Percentiles rank a stretch among this genome's conserved stretches.
Evolutionary conservation across 352 stramenopile species (phyloP).

Genomic region (Phytophthora pinifolia): DNA sequence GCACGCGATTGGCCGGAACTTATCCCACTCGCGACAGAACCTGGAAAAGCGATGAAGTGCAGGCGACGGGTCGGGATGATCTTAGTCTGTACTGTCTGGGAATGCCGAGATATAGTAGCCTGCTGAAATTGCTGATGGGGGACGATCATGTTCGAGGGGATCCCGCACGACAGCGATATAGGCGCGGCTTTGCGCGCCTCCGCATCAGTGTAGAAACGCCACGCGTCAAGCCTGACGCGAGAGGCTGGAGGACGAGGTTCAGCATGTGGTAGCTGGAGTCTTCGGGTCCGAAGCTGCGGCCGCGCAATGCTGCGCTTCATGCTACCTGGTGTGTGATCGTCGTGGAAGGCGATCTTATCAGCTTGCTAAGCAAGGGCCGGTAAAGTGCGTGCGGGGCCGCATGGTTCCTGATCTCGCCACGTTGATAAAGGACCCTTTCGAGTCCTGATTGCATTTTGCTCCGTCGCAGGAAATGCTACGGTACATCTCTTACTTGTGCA

Average conservation of each 20-base stretch:
- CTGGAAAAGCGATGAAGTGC: neutral
- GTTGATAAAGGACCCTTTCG: constrained; percentile 14
- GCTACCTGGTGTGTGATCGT: no score
- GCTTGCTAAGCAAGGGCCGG: neutral
- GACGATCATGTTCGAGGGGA: neutral
- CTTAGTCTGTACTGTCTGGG: no score
- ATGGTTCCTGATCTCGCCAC: constrained; percentile 27
- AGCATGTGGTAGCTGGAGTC: no score
- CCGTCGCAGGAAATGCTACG: neutral
- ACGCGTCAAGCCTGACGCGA: neutral
- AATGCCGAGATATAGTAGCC: no score
- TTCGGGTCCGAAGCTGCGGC: no score
- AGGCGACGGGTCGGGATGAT: no score
- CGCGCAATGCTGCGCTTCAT: no score
- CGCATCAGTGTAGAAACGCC: constrained; percentile 26
- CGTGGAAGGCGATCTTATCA: no score
- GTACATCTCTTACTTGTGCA: constrained; percentile 88
- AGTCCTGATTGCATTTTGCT: constrained; percentile 16
- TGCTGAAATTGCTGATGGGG: no score
- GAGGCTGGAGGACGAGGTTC: no score
- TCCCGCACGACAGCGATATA: constrained; percentile 19
- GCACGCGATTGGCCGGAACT: neutral
- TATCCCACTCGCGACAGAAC: neutral
- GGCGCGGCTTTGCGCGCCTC: constrained; percentile 11
- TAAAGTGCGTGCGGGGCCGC: neutral